These are phyloP conservation scores for Gaertneriomyces semiglobifer DNA, from an alignment of 192 early-diverging fungal genomes.

Conservation along the genomic window DNA sequence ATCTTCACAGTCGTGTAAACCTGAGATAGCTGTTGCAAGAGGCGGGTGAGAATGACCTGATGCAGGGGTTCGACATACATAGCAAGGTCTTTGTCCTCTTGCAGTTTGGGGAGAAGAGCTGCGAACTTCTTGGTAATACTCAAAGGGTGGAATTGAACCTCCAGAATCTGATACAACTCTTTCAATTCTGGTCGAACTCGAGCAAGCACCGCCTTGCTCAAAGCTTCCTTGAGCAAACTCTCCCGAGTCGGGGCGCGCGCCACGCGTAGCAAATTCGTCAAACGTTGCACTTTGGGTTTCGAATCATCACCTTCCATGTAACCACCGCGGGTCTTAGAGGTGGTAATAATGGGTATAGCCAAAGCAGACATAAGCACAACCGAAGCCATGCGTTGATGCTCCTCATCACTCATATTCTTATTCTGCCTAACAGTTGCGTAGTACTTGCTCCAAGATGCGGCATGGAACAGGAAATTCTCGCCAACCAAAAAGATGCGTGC, in stretches of 20 bases:
- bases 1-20: constrained; percentile 97
- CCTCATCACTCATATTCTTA: constrained; percentile 79
- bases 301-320: constrained; percentile 73
- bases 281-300: constrained; percentile 67
- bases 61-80: constrained; percentile 93
- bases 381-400: constrained; percentile 86
- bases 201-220: constrained; percentile 79
- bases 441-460: constrained; percentile 91
- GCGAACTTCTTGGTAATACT: constrained; percentile 96
- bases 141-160: constrained; percentile 98
- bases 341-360: constrained; percentile 92
- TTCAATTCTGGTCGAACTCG: constrained; percentile 85
- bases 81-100: constrained; percentile 65
- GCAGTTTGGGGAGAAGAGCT: constrained; percentile 68
- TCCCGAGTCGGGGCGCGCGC: constrained; percentile 80
- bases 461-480: constrained; percentile 97
- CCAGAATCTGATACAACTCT: constrained; percentile 91
- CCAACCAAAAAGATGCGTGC: constrained; percentile 94
- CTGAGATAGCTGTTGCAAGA: constrained; percentile 95
- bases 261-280: constrained; percentile 85
- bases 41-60: constrained; percentile 93
- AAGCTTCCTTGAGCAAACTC: constrained; percentile 83
- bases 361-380: constrained; percentile 91
- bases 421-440: constrained; percentile 65
- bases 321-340: constrained; percentile 68